Evolutionary conservation across 352 stramenopile species (phyloP), one percentile per base, ranked within the genome.

Genomic region (Thraustochytrium sp.): DNA sequence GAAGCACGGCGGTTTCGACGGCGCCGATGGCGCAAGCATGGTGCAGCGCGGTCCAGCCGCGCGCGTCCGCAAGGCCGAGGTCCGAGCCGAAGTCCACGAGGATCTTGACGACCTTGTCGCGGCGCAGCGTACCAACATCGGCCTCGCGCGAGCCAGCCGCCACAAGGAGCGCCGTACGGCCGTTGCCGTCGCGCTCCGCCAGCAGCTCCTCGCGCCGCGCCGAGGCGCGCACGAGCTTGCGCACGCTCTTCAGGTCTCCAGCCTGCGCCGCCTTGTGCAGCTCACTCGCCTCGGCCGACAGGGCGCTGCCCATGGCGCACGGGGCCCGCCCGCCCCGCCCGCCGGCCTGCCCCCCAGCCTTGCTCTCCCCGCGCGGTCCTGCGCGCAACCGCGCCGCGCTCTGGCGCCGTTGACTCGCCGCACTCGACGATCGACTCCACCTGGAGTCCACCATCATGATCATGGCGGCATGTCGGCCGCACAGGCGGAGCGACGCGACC

Each of bases 11-110:
- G 21, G 68, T 80, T 11, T 80, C 68, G 44, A 80, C 53, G 31
- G 68, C 68, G 68, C 68, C 68, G 51, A 80, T 80, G 13, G 68
- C 76, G 48, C 48, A 61, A 0, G 68, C 68, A 16, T 63, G 13
- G 49, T 80, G 68, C 68, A 80, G 26, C 23, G 68, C 68, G 42
- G 68, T 80, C 68, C 68, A 80, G 5, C 68, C 68, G 11, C 68
- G 42, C 11, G 36, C 37, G 38, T 80, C 68, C 21, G 68, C 53
- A 16, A 42, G 34, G 18, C 23, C 34, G 21, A 80, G 8, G 21
- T 80, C 53, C 0, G 68, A 46, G n/a, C 68, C 68, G 76, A 80
- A 80, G 26, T 80, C 26, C 5, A 80, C 31, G 9, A 80, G 44
- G 34, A 80, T 11, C 48, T 80, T 53, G 68, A 80, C 40, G 42